A percentile compares a stretch with the other conserved stretches of the same genome.
phyloP scores from a whole-genome alignment of 1,139 yeast species.

The Ogataea hybrid region DNA sequence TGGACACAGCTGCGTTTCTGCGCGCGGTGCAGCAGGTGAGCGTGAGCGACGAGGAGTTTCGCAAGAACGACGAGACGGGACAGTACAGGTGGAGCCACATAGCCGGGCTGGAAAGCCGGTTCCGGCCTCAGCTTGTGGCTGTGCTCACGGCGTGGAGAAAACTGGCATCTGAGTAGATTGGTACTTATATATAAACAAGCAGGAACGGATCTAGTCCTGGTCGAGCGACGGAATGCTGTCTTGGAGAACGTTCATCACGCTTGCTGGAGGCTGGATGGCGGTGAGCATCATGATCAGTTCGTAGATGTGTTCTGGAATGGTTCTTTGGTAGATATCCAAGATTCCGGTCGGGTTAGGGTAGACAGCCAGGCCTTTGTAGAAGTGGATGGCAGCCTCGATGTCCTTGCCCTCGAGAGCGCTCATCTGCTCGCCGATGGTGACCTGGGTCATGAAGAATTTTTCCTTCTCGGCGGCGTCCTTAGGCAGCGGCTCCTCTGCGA shows the following conservation, averaged over 20 bases:
- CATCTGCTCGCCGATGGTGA: constrained; percentile 87
- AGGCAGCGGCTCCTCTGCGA: constrained; percentile 74
- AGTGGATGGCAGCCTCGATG: constrained; percentile 80
- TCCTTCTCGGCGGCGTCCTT: constrained; percentile 61
- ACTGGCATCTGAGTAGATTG: neutral
- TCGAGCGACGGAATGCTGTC: constrained; percentile 32
- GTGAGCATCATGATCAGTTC: constrained; percentile 85
- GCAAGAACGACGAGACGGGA: constrained; percentile 20
- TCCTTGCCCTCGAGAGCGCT: constrained; percentile 56
- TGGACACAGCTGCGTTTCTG: constrained; percentile 40
- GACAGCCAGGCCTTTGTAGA: constrained; percentile 92
- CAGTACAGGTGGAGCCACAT: constrained; percentile 16
- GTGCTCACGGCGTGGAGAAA: constrained; percentile 7
- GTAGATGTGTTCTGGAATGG: constrained; percentile 77
- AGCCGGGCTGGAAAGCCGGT: constrained; percentile 16
- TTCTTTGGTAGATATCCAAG: constrained; percentile 83
- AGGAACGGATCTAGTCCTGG: constrained; percentile 14
- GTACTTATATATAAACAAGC: constrained; percentile 2
- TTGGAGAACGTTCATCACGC: constrained; percentile 68
- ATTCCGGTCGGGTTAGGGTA: constrained; percentile 95
- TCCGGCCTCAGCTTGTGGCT: constrained; percentile 9
- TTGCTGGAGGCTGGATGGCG: constrained; percentile 84
- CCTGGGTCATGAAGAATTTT: constrained; percentile 75
- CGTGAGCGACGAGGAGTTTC: constrained; percentile 45
- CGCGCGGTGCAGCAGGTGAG: constrained; percentile 43